Conservation (phyloP, 2,329 filamentous ascomycete species). For the Arthrobotrys musiformis region DNA sequence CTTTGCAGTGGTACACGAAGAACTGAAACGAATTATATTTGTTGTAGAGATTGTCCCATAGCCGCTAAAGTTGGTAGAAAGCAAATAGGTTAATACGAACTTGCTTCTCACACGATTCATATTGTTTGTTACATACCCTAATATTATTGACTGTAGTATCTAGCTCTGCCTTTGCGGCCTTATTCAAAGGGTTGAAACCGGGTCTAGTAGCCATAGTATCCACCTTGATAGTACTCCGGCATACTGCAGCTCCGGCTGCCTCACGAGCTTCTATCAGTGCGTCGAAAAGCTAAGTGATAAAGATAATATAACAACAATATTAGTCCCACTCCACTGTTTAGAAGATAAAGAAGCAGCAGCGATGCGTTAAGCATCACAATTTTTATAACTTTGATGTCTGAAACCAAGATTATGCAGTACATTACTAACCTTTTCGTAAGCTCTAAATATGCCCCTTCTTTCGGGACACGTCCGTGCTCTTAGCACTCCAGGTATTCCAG, state of each 20-base stretch:
- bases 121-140: conserved; percentile 7
- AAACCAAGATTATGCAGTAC: too few species aligned
- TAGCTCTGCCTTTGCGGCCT: not conserved
- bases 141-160: not conserved
- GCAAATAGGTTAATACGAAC: too few species aligned
- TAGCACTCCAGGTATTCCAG: not conserved
- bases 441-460: conserved; percentile 17
- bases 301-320: not conserved
- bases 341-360: too few species aligned
- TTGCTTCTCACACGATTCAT: too few species aligned
- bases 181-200: not conserved
- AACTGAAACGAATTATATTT: conserved; percentile 29
- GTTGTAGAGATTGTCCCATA: conserved; percentile 11
- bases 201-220: not conserved
- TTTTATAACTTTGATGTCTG: too few species aligned
- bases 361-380: too few species aligned
- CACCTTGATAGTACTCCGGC: not conserved
- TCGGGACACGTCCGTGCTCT: conserved; percentile 21
- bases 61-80: not conserved
- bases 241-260: not conserved
- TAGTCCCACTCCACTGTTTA: not conserved
- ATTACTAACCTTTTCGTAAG: conserved; percentile 30
- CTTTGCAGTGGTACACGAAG: conserved; percentile 34
- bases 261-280: not conserved
- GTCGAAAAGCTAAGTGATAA: conserved; percentile 18